Evolutionary conservation across 352 stramenopile genomes (phyloP), one percentile per base, ranked within the genome.

Genomic region (Phytophthora cryptogea): DNA sequence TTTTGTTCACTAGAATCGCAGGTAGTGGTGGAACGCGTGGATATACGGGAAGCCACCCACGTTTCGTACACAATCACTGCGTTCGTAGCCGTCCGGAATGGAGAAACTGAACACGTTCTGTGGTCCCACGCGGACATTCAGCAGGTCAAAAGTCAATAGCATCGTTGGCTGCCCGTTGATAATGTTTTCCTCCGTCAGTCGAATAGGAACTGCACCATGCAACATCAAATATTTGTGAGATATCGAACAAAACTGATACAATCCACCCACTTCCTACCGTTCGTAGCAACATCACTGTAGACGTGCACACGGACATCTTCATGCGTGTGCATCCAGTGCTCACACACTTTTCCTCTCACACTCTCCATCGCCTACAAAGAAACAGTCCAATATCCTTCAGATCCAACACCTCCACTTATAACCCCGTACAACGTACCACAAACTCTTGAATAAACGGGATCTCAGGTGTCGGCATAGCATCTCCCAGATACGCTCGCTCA

Each of bases 1-100:
- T 39, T 17, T 5, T 39, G 2, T 46, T 4, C n/a, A 17, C 64
- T 74, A 90, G 46, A 88, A 90, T 14, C 78, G 68, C 32, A 89
- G 60, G 28, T 90, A 88, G 63, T 92, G 73, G 53, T 92, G 75
- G 58, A 89, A 92, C 9, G 71, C 73, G 57, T 92, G 83, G 47
- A 92, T 90, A 54, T 89, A 90, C 28, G 81, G 76, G 54, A 92
- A 90, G n/a, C 79, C 78, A 30, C 68, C 69, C 16, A 87, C 77
- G 23, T 70, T 90, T 66, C 80, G 74, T 26, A 51, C 47, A 54
- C 83, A 92, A 23, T 88, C 80, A 31, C 52, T 66, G 33, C 80
- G 76, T 13, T 70, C 56, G 55, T 88, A 90, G n/a, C 77, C 77
- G 44, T 73, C 72, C 0, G 80, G 83, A 46, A 92, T 84, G 0